Evolutionary conservation across 192 early-diverging fungal species (phyloP), one percentile per base, ranked within the genome.

Genomic region (Linnemannia exigua): DNA sequence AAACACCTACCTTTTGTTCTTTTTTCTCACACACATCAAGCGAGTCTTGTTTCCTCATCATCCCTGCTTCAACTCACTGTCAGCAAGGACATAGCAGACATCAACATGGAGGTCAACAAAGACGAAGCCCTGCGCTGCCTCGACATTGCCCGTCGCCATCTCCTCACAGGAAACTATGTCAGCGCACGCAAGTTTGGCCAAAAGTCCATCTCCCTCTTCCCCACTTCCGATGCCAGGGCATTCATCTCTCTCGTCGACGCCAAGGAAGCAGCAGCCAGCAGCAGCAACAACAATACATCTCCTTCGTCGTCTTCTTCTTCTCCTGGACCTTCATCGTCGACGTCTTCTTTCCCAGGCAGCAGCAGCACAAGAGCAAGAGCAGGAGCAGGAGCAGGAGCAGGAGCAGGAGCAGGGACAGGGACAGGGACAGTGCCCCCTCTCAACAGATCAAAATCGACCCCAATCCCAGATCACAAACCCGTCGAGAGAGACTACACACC

Each of bases 41-140:
- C 54, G 22, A 25, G 3, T 7, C 22, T 5, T 54, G 20, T 22
- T 51, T 51, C 50, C 11, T 25, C 54, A 20, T 58, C 54, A 25
- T n/a, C 8, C 52, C n/a, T 51, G 41, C 41, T 44, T 9, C 41
- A 44, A 44, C 41, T 6, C 41, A 44, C 41, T 33, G n/a, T n/a
- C n/a, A n/a, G n/a, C n/a, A n/a, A n/a, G n/a, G n/a, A 70, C 22
- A 38, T 44, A 46, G 25, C 41, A 1, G 22, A 4, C 36, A 41
- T 28, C 46, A 28, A 16, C 46, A 96, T 95, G 94, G 94, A 95
- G 78, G 91, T 92, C 79, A 99, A 99, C 88, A 93, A 92, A 77
- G 98, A 98, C 79, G 97, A 97, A 80, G 98, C 98, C 7, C 46
- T 89, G 25, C 88, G 95, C 8, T 95, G 96, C 61, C 85, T 99